Base-by-base conservation (phyloP, 495 filamentous ascomycete genomes). In the Aspergillus biplanus region DNA sequence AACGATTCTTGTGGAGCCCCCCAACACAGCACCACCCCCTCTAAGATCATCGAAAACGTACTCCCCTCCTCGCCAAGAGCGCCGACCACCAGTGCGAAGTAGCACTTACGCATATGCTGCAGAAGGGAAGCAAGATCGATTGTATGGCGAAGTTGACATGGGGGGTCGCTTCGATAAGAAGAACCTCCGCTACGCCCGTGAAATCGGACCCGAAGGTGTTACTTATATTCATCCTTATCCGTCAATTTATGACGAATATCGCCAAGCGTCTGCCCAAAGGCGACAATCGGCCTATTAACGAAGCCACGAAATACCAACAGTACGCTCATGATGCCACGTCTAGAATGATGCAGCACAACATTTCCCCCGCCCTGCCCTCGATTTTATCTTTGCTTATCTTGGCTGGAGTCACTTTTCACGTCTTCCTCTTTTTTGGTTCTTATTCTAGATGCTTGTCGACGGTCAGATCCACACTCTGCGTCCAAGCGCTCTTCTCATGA, bases 1-100 rank as follows among this genome's bases (percentile, higher is more conserved):
- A 6, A 62, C 69, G 7, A 62, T 73, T 11, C 55, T 76, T n/a
- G 66, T 78, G 42, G 78, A 80, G 54, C 74, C 75, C 1, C 70
- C 63, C 62, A 58, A 42, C 48, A 66, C 50, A 33, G 48, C 58
- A 56, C 67, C 57, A 55, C 76, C 58, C 62, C 72, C 56, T 35
- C 65, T 53, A 55, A 70, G 60, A 33, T 63, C 58, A 31, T 55
- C 64, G 27, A 61, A 52, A 27, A 64, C 63, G 33, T 65, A 66
- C 34, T 65, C 67, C 4, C 67, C 69, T n/a, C 53, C 64, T 48
- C 67, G 61, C 21, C 65, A 61, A 31, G 62, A 68, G 16, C 65
- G 58, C 21, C 60, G 61, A 47, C 61, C 58, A 33, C 61, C 65
- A 46, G 42, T 53, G 21, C 65, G 67, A 15, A 69, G 65, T 54